Conservation (phyloP, 345 rosid species). For the Populus davidiana region DNA sequence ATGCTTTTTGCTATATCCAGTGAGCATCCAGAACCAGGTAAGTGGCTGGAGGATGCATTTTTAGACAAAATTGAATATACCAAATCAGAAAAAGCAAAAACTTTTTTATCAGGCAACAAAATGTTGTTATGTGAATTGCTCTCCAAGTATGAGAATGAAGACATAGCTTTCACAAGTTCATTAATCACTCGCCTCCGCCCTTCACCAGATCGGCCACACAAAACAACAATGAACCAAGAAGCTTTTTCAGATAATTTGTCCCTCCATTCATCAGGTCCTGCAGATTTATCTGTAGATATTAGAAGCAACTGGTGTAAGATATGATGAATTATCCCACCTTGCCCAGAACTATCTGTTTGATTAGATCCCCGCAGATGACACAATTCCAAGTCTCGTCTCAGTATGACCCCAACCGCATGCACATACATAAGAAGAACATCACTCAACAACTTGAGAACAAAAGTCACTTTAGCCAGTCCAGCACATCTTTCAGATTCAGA, state of each 20-base stretch:
- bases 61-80: constrained; percentile 78
- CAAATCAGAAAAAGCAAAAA: constrained; percentile 72
- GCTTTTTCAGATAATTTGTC: constrained; percentile 86
- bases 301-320: constrained; percentile 77
- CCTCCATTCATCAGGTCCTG: constrained; percentile 88
- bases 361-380: constrained; percentile 66
- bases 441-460: constrained; percentile 82
- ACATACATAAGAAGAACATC: constrained; percentile 84
- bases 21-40: constrained; percentile 80
- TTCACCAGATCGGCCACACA: constrained; percentile 88
- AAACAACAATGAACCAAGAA: constrained; percentile 81
- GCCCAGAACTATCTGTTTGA: constrained; percentile 48
- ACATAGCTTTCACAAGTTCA: constrained; percentile 83
- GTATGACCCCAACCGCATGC: constrained; percentile 79
- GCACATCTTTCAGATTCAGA: constrained; percentile 77
- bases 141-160: constrained; percentile 59
- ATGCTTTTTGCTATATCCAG: constrained; percentile 93
- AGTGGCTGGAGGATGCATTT: constrained; percentile 74
- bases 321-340: constrained; percentile 75
- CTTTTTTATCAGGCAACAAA: constrained; percentile 72
- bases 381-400: constrained; percentile 79
- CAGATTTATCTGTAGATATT: constrained; percentile 59
- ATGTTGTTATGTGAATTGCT: constrained; percentile 53
- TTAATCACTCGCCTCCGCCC: constrained; percentile 78
- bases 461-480: constrained; percentile 80